phyloP scores from a whole-genome alignment of 177 flowering plant species.

The Vitis hybrid region DNA sequence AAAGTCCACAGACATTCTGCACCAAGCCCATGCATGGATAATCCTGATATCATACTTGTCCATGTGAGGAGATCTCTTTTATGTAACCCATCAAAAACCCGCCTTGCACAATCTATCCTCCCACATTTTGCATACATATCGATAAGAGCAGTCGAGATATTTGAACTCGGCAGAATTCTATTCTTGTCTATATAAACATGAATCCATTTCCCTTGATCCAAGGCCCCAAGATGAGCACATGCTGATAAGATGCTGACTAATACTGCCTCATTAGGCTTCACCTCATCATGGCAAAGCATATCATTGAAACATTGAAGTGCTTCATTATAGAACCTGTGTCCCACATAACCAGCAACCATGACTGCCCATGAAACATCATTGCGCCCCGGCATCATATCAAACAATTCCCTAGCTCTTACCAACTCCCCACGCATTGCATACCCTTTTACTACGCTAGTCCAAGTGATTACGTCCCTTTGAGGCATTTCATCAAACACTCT shows the following conservation, averaged over 20 bases:
- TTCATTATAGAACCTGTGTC: background rate
- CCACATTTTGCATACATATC: slow-evolving; percentile 15
- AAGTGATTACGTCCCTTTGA: slow-evolving; percentile 5
- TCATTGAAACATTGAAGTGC: slow-evolving; percentile 5
- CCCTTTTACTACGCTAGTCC: slow-evolving; percentile 2
- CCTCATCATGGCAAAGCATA: slow-evolving; percentile 1
- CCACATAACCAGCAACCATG: slow-evolving; percentile 3
- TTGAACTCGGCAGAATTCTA: background rate
- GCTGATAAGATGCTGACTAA: slow-evolving; percentile 9
- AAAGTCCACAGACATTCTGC: slow-evolving; percentile 15
- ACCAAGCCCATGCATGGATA: slow-evolving; percentile 7
- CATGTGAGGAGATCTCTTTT: background rate
- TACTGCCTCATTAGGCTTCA: slow-evolving; percentile 1
- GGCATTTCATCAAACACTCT: slow-evolving; percentile 11
- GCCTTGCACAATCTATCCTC: background rate
- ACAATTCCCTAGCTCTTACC: background rate
- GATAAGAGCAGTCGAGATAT: slow-evolving; percentile 7
- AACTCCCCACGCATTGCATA: slow-evolving; percentile 7
- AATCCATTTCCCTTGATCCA: slow-evolving; percentile 11
- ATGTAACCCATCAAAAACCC: background rate
- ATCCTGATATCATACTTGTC: slow-evolving; percentile 9
- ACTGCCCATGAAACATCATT: slow-evolving; percentile 10
- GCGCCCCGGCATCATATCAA: background rate
- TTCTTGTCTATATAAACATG: background rate
- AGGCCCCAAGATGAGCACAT: slow-evolving; percentile 6